Base-by-base conservation (phyloP, 208 protist genomes). In the Zelonia costaricensis region DNA sequence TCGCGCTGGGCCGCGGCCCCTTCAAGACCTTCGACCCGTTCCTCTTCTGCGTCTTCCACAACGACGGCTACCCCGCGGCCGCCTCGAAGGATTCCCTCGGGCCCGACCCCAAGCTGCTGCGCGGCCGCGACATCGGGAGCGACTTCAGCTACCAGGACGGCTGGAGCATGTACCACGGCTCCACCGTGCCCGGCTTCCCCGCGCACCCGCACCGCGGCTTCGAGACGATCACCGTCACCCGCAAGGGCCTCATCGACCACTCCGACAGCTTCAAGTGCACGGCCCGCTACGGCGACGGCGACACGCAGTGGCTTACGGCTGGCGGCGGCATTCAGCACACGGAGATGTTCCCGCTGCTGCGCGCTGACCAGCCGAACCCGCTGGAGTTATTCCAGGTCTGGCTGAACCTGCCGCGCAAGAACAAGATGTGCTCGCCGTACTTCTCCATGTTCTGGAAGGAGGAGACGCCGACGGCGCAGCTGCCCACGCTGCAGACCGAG, bases 261-360 rank as follows among this genome's bases (percentile, higher is more conserved):
- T 51, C 61, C 23, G 89, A 96, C 74, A 76, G 56, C 36, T 35
- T 82, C 30, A 88, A 91, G 33, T 85, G 86, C 72, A 77, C 66
- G 9, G 94, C 86, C 30, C 62, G 78, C 20, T 82, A 96, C 43
- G 57, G 73, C 20, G 55, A 81, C 4, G 94, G 94, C 13, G 78
- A 86, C 30, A 86, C 93, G 54, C 94, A 98, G 75, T 97, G 92
- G 88, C 95, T 97, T 85, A 97, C 92, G 4, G 92, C 95, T 3
- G 95, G 85, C 45, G 55, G 76, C 23, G 95, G 93, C 23, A 86
- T 97, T 18, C 70, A 97, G 46, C 94, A 98, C 75, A 42, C 62
- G 31, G 90, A 97, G 57, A 88, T 90, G 68, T 91, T 89, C 44
- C 65, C 74, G 8, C 51, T 80, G 39, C 58, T 80, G 23, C 44